These are phyloP conservation scores for Acacia concinna DNA, from an alignment of 331 rosid species.

Conservation along the genomic window DNA sequence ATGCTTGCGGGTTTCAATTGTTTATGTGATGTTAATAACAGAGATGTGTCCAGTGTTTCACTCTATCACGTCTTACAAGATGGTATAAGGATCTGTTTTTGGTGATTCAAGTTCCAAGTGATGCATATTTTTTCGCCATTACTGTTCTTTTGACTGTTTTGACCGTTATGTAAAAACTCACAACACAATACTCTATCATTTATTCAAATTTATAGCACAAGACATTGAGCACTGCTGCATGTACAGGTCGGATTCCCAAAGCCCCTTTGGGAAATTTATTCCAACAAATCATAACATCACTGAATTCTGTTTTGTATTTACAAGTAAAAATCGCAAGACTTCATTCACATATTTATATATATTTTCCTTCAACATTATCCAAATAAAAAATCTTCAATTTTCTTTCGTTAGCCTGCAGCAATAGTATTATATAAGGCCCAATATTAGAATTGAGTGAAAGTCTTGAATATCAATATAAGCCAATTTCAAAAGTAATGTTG, in stretches of 20 bases:
- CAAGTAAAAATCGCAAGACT: constrained; percentile 39
- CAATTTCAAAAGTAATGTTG: constrained; percentile 16
- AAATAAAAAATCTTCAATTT: constrained; percentile 35
- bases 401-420: constrained; percentile 59
- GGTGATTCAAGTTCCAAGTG: constrained; percentile 15
- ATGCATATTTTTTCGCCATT: neutral
- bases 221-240: constrained; percentile 31
- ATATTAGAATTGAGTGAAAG: constrained; percentile 6
- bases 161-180: constrained; percentile 3
- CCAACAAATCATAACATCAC: constrained; percentile 29
- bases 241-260: constrained; percentile 34
- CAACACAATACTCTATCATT: constrained; percentile 26
- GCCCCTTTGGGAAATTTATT: constrained; percentile 42
- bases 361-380: constrained; percentile 38
- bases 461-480: neutral
- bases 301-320: constrained; percentile 36
- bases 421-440: constrained; percentile 17
- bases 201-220: constrained; percentile 30
- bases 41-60: neutral
- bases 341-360: constrained; percentile 6
- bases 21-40: no score
- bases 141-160: constrained; percentile 25
- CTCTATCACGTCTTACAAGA: neutral
- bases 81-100: constrained; percentile 5
- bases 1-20: no score